Evolutionary conservation across 345 rosid species (phyloP), one percentile per base, ranked within the genome.

Genomic region (Citrus trifoliata): DNA sequence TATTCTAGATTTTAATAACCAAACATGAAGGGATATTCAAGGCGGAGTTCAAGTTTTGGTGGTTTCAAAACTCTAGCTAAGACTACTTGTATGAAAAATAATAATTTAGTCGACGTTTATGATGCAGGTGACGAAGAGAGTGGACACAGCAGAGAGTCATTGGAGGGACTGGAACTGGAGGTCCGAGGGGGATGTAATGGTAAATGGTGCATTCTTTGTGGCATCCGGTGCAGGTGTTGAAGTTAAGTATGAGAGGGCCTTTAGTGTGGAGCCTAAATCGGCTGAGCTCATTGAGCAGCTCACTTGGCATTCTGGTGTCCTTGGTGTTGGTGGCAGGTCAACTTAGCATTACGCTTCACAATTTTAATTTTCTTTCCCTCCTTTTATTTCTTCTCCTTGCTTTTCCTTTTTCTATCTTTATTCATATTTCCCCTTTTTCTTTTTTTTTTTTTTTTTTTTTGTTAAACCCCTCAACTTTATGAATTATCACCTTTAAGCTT

Each of bases 101-200:
- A 2, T 7, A 33, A 46, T 46, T 42, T 46, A 46, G 51, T 13
- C 18, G 18, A 46, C 51, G 51, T 13, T 13, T 46, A 61, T 7
- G 66, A 63, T 28, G 83, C 86, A 95, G 98, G 99, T 95, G 22
- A 95, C 99, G 1, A 96, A 96, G 82, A 80, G 99, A 78, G 92
- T 96, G 71, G 97, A 96, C 27, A 91, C 99, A 9, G 86, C 66
- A 1, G 93, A 89, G 3, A 92, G 85, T 0, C 80, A 90, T 0
- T 96, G 99, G 99, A 92, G 67, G 61, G 92, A 76, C 7, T 96
- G 99, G 99, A 92, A 93, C 42, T 95, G 99, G 99, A 87, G 97
- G 83, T 95, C 99, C 3, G 98, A 93, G 62, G 98, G 98, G 37
- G 99, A 96, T 74, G 59, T 89, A 19, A 0, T 96, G 94, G 99